Percentiles rank a stretch among this genome's conserved stretches.
These are phyloP conservation scores for Gymnopilus dilepis DNA, from an alignment of 768 basidiomycete genomes.

Conservation along the genomic window DNA sequence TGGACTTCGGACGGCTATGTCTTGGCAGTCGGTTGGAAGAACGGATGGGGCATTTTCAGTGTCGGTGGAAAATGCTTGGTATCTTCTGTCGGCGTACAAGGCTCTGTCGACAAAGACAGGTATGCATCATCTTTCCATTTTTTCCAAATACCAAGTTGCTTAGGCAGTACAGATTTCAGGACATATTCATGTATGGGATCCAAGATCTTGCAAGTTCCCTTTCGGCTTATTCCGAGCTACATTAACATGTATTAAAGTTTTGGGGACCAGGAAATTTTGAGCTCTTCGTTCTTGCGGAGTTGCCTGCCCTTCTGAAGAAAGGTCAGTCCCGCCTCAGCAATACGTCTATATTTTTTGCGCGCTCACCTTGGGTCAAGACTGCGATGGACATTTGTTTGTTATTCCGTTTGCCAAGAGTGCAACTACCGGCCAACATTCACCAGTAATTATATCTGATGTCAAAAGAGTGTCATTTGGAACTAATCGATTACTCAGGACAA, in stretches of 20 bases:
- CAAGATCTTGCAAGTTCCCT: conserved; percentile 63
- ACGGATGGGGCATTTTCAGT: conserved; percentile 91
- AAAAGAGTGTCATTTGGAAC: neutral
- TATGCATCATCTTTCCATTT: conserved; percentile 27
- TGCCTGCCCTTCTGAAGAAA: conserved; percentile 51
- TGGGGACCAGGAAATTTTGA: conserved; percentile 96
- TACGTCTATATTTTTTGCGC: neutral
- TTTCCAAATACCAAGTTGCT: conserved; percentile 9
- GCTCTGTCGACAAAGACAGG: conserved; percentile 60
- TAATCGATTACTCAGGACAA: conserved; percentile 69
- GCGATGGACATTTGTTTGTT: conserved; percentile 76
- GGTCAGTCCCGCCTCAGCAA: conserved; percentile 19
- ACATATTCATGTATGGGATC: conserved; percentile 86
- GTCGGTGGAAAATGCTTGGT: conserved; percentile 88
- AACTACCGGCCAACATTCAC: conserved; percentile 88
- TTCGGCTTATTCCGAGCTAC: neutral
- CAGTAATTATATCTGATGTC: conserved; percentile 56
- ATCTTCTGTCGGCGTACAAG: conserved; percentile 75
- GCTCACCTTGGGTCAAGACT: conserved; percentile 40
- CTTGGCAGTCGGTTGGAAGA: conserved; percentile 88
- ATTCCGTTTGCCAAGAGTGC: conserved; percentile 96
- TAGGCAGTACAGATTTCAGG: conserved; percentile 61
- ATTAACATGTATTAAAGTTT: conserved; percentile 57
- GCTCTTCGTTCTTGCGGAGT: conserved; percentile 72
- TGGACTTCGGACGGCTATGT: conserved; percentile 98